A percentile compares a stretch with the other conserved stretches of the same genome.
phyloP scores from a whole-genome alignment of 495 filamentous ascomycete species.

The Articulospora tetracladia region DNA sequence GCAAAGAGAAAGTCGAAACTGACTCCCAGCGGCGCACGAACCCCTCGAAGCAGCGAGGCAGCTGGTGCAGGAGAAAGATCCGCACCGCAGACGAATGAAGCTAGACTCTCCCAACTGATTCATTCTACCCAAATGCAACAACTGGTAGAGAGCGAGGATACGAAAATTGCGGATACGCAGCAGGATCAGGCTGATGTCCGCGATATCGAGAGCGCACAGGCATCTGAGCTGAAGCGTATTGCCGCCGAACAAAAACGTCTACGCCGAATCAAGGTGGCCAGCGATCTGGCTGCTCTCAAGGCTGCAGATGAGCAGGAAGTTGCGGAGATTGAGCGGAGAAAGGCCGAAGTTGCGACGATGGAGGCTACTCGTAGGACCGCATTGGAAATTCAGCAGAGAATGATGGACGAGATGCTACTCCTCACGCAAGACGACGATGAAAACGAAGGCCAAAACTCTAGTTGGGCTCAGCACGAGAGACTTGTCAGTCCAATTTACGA shows the following conservation, averaged over 20 bases:
- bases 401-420: slow-evolving; percentile 52
- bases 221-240: slow-evolving; percentile 23
- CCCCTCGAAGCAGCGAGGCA: slow-evolving; percentile 9
- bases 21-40: slow-evolving; percentile 20
- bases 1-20: slow-evolving; percentile 40
- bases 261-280: slow-evolving; percentile 51
- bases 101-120: slow-evolving; percentile 12
- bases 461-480: slow-evolving; percentile 29
- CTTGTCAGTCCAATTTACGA: slow-evolving; percentile 9
- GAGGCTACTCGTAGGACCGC: slow-evolving; percentile 52
- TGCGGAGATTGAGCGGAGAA: slow-evolving; percentile 48
- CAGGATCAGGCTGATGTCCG: slow-evolving; percentile 14
- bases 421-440: slow-evolving; percentile 44
- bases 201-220: slow-evolving; percentile 13
- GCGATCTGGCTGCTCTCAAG: slow-evolving; percentile 54
- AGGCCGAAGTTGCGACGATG: slow-evolving; percentile 54
- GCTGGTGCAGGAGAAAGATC: neutral
- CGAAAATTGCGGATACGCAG: slow-evolving; percentile 10
- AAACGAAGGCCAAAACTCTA: neutral
- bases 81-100: neutral
- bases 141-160: slow-evolving; percentile 10
- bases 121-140: slow-evolving; percentile 21
- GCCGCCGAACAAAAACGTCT: slow-evolving; percentile 30
- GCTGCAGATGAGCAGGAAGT: slow-evolving; percentile 47
- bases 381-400: slow-evolving; percentile 37